Percentiles rank a stretch among this genome's conserved stretches.
phyloP scores from a whole-genome alignment of 1,139 yeast species.

The Sugiyamaella paludigena region DNA sequence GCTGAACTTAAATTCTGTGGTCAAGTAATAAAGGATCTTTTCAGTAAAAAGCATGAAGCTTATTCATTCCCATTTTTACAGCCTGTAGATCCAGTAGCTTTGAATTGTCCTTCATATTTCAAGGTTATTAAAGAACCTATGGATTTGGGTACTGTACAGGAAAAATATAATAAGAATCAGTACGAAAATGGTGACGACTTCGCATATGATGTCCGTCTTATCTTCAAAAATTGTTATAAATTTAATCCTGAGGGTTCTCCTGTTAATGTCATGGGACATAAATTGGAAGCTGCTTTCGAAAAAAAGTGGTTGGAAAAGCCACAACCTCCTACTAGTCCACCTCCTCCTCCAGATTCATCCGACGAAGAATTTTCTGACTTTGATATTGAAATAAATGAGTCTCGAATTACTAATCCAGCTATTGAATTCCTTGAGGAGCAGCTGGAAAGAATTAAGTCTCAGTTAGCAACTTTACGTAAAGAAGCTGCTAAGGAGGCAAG shows the following conservation, averaged over 20 bases:
- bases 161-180: conserved; percentile 78
- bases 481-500: conserved; percentile 56
- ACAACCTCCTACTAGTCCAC: conserved; percentile 62
- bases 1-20: conserved; percentile 87
- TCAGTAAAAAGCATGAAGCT: conserved; percentile 76
- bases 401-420: conserved; percentile 79
- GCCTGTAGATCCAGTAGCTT: conserved; percentile 94
- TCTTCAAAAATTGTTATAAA: conserved; percentile 82
- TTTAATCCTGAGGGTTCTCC: conserved; percentile 97
- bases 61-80: conserved; percentile 86
- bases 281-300: conserved; percentile 80
- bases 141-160: conserved; percentile 87
- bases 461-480: conserved; percentile 75
- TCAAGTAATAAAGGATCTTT: conserved; percentile 76
- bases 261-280: conserved; percentile 93
- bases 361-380: conserved; percentile 48
- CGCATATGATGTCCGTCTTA: conserved; percentile 75
- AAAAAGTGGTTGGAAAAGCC: conserved; percentile 91
- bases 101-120: conserved; percentile 85
- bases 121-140: conserved; percentile 87
- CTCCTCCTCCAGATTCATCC: conserved; percentile 43
- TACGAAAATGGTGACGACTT: conserved; percentile 89
- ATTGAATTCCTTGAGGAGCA: conserved; percentile 87
- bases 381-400: conserved; percentile 66
- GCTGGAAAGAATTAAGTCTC: conserved; percentile 78